These are phyloP conservation scores for Actinomucor elegans DNA, from an alignment of 371 early-diverging fungal genomes.

Conservation along the genomic window DNA sequence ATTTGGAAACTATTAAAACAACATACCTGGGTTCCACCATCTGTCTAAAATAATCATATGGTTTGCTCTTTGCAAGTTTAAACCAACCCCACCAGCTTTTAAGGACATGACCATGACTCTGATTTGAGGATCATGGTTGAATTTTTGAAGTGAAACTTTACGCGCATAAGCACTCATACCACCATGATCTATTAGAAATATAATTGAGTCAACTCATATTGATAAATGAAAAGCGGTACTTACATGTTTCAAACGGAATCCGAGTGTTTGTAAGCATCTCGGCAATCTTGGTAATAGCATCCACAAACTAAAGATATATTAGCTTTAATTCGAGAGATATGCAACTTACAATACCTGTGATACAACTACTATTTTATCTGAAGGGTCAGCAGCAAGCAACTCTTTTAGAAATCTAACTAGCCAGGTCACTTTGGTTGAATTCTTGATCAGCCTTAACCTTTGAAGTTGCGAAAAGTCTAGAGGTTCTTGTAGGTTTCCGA, in stretches of 20 bases:
- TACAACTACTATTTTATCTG: constrained; percentile 43
- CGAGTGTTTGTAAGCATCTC: constrained; percentile 14
- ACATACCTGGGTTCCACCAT: constrained; percentile 51
- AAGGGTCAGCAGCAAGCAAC: constrained; percentile 3
- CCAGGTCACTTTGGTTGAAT: constrained; percentile 43
- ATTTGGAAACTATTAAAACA: too few relatives aligned
- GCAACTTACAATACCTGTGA: constrained; percentile 27
- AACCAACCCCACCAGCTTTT: constrained; percentile 46
- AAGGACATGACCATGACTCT: constrained; percentile 41
- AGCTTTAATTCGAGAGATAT: not conserved
- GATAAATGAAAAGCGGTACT: constrained; percentile 14
- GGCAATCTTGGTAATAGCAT: constrained; percentile 27
- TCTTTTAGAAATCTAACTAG: constrained; percentile 23
- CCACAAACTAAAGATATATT: constrained; percentile 28
- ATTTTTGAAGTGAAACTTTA: constrained; percentile 24
- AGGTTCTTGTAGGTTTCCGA: constrained; percentile 15
- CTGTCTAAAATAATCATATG: constrained; percentile 49
- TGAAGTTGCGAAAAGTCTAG: constrained; percentile 33
- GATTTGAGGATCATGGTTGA: constrained; percentile 29
- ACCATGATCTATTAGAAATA: constrained; percentile 30
- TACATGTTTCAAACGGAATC: constrained; percentile 30
- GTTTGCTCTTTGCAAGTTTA: constrained; percentile 46
- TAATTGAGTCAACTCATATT: not conserved
- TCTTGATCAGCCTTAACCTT: constrained; percentile 24
- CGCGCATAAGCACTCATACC: constrained; percentile 23